Conservation (phyloP, 1,284 basidiomycete species). For the Leucoagaricus sp. region DNA sequence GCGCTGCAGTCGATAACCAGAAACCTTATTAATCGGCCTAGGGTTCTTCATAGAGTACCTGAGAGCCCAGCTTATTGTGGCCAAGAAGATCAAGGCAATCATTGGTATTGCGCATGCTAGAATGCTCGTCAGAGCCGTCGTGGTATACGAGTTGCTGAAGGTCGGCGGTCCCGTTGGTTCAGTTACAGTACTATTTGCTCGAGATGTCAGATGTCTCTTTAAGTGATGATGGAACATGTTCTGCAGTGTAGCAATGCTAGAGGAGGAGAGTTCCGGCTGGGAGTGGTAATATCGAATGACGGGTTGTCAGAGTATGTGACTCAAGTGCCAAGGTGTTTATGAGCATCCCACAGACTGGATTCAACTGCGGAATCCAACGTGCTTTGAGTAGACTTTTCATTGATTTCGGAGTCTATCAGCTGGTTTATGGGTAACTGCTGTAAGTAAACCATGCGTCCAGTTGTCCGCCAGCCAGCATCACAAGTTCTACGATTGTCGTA, state of each 20-base stretch:
- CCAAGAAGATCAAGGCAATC: constrained; percentile 49
- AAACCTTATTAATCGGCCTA: constrained; percentile 48
- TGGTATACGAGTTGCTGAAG: constrained; percentile 27
- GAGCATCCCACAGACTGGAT: too few relatives aligned
- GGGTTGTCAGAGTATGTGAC: too few relatives aligned
- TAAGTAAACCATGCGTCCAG: too few relatives aligned
- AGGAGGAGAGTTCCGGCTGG: too few relatives aligned
- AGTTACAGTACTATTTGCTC: neutral
- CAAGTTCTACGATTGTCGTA: too few relatives aligned
- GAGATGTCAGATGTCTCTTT: neutral
- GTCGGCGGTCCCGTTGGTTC: neutral
- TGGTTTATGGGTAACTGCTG: too few relatives aligned
- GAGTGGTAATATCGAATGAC: too few relatives aligned
- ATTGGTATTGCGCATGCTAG: constrained; percentile 47
- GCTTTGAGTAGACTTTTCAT: too few relatives aligned
- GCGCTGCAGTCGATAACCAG: constrained; percentile 43
- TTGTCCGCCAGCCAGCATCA: too few relatives aligned
- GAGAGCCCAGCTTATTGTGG: constrained; percentile 47
- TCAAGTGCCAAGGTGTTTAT: too few relatives aligned
- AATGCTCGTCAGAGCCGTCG: constrained; percentile 40
- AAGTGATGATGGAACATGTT: neutral
- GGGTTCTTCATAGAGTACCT: constrained; percentile 45
- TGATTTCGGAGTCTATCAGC: too few relatives aligned
- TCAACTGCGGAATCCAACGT: too few relatives aligned
- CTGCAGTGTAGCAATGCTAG: neutral